Conservation (phyloP, 1,284 basidiomycete genomes). For the Albatrellus sp. region DNA sequence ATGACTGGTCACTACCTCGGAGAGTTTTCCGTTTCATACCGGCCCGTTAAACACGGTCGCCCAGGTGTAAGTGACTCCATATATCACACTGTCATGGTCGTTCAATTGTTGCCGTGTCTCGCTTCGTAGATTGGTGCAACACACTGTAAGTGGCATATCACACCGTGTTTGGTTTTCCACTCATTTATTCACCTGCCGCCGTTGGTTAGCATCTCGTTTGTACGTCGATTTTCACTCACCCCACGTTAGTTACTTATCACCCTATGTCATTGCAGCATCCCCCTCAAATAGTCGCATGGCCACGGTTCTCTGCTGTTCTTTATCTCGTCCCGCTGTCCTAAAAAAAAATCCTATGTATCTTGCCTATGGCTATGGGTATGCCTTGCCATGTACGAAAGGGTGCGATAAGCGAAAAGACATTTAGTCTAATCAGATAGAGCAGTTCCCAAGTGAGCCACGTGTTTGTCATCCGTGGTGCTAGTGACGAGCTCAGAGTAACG, state of each 20-base stretch:
- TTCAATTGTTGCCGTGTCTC: background rate
- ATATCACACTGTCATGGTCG: background rate
- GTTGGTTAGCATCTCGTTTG: constrained; percentile 52
- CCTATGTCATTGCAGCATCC: constrained; percentile 34
- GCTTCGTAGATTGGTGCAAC: constrained; percentile 77
- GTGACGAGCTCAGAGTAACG: too few relatives aligned
- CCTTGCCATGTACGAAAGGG: too few relatives aligned
- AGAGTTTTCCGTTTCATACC: constrained; percentile 92
- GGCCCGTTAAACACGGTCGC: constrained; percentile 98
- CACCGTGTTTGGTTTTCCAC: constrained; percentile 7
- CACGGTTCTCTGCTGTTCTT: too few relatives aligned
- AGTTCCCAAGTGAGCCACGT: too few relatives aligned
- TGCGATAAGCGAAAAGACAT: too few relatives aligned
- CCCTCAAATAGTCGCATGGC: constrained; percentile 53
- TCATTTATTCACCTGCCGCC: constrained; percentile 4
- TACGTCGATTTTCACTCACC: constrained; percentile 21
- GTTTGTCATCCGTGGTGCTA: too few relatives aligned
- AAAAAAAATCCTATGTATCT: too few relatives aligned
- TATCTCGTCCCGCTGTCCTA: too few relatives aligned
- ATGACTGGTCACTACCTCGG: constrained; percentile 99
- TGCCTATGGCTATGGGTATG: too few relatives aligned
- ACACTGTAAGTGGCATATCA: constrained; percentile 34
- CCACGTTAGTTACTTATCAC: constrained; percentile 1
- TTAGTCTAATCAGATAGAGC: too few relatives aligned
- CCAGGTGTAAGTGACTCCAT: constrained; percentile 59